A percentile compares a stretch with the other conserved stretches of the same genome.
These are phyloP conservation scores for Raphanus raphanistrum DNA, from an alignment of 345 rosid species.

Conservation along the genomic window DNA sequence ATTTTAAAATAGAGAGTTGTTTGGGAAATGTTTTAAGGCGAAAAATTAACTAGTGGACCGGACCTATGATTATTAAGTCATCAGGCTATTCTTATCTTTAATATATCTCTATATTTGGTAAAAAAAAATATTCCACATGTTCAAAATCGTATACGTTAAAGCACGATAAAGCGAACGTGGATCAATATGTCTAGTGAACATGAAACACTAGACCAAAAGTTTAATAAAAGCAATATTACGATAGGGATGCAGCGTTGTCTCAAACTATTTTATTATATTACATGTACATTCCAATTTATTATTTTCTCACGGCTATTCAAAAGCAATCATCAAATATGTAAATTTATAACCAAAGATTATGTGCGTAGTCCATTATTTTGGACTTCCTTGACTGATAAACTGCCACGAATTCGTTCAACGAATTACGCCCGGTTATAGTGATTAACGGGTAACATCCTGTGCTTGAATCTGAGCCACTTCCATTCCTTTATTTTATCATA, in stretches of 20 bases:
- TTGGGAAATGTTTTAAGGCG: no score
- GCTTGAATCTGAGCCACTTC: background rate
- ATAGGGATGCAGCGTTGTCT: slow-evolving; percentile 18
- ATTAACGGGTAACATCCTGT: background rate
- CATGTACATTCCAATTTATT: background rate
- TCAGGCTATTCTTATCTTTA: slow-evolving; percentile 3
- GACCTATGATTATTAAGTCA: background rate
- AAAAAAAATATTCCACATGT: background rate
- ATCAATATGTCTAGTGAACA: background rate
- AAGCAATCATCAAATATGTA: background rate
- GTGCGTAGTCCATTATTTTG: background rate
- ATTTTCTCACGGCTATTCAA: background rate
- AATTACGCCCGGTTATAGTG: background rate
- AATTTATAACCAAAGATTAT: background rate
- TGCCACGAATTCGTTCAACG: background rate
- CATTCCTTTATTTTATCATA: background rate
- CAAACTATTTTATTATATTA: background rate
- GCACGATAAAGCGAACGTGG: slow-evolving; percentile 4
- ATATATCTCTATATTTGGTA: background rate
- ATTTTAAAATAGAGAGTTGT: no score
- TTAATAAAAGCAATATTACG: slow-evolving; percentile 6
- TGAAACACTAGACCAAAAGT: slow-evolving; percentile 13
- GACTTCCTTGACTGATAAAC: background rate
- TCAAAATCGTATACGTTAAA: background rate
- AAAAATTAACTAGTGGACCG: background rate